Percentiles rank a stretch among this genome's conserved stretches.
Conservation (phyloP, 768 basidiomycete genomes). For the Exsudoporus frostii region DNA sequence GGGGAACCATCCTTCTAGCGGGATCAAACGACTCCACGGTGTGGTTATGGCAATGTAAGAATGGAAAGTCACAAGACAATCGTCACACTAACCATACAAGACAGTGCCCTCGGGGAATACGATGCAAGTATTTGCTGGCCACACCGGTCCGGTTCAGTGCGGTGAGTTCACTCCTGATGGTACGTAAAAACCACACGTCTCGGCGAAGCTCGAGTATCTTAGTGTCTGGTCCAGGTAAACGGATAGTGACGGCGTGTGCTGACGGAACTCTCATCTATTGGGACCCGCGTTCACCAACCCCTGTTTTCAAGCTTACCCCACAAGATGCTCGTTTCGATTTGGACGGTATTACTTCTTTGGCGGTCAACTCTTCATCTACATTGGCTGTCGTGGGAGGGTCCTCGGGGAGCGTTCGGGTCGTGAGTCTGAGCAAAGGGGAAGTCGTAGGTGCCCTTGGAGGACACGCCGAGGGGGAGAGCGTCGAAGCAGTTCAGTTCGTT, state of each 20-base stretch:
- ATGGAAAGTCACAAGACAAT: background rate
- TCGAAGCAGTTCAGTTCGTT: slow-evolving; percentile 83
- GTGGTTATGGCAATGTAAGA: slow-evolving; percentile 96
- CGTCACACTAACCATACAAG: background rate
- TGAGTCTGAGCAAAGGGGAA: slow-evolving; percentile 85
- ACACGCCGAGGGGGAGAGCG: slow-evolving; percentile 82
- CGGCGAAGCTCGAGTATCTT: background rate
- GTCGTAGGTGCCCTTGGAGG: slow-evolving; percentile 75
- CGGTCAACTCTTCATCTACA: slow-evolving; percentile 80
- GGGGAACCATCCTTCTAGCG: slow-evolving; percentile 80
- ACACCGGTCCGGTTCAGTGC: slow-evolving; percentile 77
- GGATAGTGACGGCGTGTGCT: slow-evolving; percentile 82
- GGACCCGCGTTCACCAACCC: slow-evolving; percentile 80
- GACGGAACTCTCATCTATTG: slow-evolving; percentile 83
- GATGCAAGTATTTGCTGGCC: slow-evolving; percentile 95
- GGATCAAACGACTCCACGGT: slow-evolving; percentile 92
- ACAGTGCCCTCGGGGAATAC: slow-evolving; percentile 91
- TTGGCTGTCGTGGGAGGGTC: slow-evolving; percentile 90
- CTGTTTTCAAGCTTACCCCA: slow-evolving; percentile 76
- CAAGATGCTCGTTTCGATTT: slow-evolving; percentile 73
- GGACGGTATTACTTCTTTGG: slow-evolving; percentile 83
- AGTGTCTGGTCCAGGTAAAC: slow-evolving; percentile 56
- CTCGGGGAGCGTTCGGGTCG: slow-evolving; percentile 79
- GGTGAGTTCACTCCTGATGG: slow-evolving; percentile 93
- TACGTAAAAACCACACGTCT: slow-evolving; percentile 21